Evolutionary conservation across 768 basidiomycete species (phyloP), one percentile per base, ranked within the genome.

Genomic region (Auricularia heimuer): DNA sequence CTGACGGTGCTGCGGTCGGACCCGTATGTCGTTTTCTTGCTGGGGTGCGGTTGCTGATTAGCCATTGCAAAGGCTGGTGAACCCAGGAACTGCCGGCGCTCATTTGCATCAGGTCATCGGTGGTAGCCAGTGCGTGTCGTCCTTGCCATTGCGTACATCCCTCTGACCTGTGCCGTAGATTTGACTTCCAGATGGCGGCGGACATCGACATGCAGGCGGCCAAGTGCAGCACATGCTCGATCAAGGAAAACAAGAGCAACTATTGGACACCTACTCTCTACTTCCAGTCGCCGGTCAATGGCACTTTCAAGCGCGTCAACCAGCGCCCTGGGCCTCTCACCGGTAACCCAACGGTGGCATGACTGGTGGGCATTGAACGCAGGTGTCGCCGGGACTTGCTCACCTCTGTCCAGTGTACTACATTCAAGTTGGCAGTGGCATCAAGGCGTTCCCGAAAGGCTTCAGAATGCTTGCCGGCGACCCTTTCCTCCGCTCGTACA

Each of bases 221-320:
- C 12, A 39, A 65, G 21, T 65, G 66, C 61, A 65, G 64, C 47
- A 51, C 44, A 21, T 67, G 64, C 42, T 39, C 24, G 18, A 60
- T 67, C 37, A 65, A 51, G 34, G 64, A 67, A 61, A 65, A 67
- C 54, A 62, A 62, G 44, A 66, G 60, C 62, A 65, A 65, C 61
- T 67, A 65, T 36, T 67, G 64, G 66, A 47, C 64, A 12, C 66
- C 66, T 7, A 67, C 64, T 2, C 61, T 67, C 16, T 67, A 67
- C 64, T 67, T 67, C 64, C 64, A 67, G 63, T 67, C 62, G 6
- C 65, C 62, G n/a, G 33, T 36, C 18, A 66, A 66, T 47, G 65
- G 63, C 6, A 67, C 66, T 16, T 67, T 64, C 58, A 67, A 64
- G 63, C 51, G 66, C 14, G 63, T 67, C 35, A 64, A 45, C 10